These are phyloP conservation scores for Sequoia sempervirens DNA, from an alignment of 75 land plant species.

Conservation along the genomic window DNA sequence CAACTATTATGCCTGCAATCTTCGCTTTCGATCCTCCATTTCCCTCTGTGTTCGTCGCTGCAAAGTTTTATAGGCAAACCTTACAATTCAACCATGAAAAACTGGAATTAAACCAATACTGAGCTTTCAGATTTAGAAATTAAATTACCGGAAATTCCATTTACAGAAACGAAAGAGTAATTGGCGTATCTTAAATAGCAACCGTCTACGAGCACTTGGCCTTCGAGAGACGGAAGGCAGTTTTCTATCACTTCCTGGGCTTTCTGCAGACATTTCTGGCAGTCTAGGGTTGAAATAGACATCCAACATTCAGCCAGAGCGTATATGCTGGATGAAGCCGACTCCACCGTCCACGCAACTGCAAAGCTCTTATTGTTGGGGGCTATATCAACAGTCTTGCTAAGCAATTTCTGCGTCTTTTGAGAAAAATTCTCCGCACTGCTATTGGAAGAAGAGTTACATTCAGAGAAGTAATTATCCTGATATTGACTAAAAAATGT, in stretches of 20 bases:
- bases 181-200: constrained; percentile 33
- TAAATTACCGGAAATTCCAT: too few species aligned
- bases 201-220: constrained; percentile 24
- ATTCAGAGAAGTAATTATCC: background rate
- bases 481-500: too few species aligned
- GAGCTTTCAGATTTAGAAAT: too few species aligned
- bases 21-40: too few species aligned
- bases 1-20: too few species aligned
- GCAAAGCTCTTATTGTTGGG: background rate
- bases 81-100: too few species aligned
- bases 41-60: too few species aligned
- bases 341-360: too few species aligned
- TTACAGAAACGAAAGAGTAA: background rate
- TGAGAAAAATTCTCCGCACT: background rate
- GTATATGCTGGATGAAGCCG: background rate
- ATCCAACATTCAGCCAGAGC: constrained; percentile 37
- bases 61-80: too few species aligned
- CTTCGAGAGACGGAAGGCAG: constrained; percentile 15
- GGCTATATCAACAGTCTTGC: background rate
- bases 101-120: too few species aligned
- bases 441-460: constrained; percentile 3
- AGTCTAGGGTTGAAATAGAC: constrained; percentile 8
- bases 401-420: background rate
- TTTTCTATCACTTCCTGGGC: constrained; percentile 3
- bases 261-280: constrained; percentile 17